Evolutionary conservation across 306 rosid species (phyloP).

Genomic region (Ceratonia siliqua): DNA sequence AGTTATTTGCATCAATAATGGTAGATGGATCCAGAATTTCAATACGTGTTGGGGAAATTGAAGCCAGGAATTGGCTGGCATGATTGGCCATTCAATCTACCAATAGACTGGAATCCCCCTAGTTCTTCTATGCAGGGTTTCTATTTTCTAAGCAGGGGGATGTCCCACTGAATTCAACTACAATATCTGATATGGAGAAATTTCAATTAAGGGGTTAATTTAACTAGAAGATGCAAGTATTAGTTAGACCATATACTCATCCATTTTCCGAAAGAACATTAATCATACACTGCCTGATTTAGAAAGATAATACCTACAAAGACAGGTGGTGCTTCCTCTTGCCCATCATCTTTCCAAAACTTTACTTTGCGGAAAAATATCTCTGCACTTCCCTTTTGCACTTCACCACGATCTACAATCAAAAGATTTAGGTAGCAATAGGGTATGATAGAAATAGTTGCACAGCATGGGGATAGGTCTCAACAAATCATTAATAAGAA

Average conservation of each 20-base stretch:
- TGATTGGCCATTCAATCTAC: constrained; percentile 14
- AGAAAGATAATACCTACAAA: constrained; percentile 91
- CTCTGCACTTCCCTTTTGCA: constrained; percentile 72
- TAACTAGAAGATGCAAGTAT: constrained; percentile 12
- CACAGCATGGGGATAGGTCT: constrained; percentile 6
- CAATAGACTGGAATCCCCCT: constrained; percentile 21
- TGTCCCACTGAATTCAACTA: too few species aligned
- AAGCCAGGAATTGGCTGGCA: constrained; percentile 13
- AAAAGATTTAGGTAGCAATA: constrained; percentile 4
- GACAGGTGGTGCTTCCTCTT: constrained; percentile 94
- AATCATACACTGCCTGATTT: constrained; percentile 42
- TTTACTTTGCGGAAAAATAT: constrained; percentile 84
- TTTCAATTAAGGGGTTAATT: neutral
- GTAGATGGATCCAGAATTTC: constrained; percentile 5
- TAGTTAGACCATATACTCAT: neutral
- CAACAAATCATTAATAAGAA: neutral
- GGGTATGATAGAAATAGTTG: neutral
- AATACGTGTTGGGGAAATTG: constrained; percentile 1
- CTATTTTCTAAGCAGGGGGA: too few species aligned
- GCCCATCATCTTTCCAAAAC: constrained; percentile 84
- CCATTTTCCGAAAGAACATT: constrained; percentile 20
- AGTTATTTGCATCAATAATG: constrained; percentile 16
- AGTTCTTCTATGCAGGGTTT: too few species aligned
- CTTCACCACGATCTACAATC: constrained; percentile 76
- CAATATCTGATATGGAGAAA: constrained; percentile 4